These are phyloP conservation scores for Arachis hypogaea DNA, from an alignment of 306 rosid species.

Conservation along the genomic window DNA sequence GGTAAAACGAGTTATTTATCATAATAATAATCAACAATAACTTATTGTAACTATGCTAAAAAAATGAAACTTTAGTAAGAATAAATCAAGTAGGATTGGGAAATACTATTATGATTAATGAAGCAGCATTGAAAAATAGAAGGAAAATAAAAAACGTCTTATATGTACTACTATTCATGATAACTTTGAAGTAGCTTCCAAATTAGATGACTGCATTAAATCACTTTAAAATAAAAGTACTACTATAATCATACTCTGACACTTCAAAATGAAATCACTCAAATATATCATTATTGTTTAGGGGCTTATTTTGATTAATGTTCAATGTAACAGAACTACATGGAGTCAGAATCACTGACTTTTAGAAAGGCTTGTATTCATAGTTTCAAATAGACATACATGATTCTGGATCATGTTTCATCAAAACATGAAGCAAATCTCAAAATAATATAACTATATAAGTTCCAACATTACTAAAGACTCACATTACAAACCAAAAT, in stretches of 20 bases:
- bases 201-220: not conserved
- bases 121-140: not conserved
- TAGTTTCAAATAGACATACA: not conserved
- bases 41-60: not conserved
- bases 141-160: not conserved
- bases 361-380: not conserved
- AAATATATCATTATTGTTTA: no score
- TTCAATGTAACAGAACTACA: no score
- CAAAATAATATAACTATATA: not conserved
- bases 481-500: not conserved
- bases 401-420: not conserved
- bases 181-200: slow-evolving; percentile 1
- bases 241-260: no score
- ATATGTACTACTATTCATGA: not conserved
- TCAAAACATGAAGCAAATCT: not conserved
- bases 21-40: not conserved
- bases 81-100: not conserved
- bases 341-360: not conserved
- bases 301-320: no score
- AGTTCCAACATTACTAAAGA: not conserved
- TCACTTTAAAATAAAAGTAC: not conserved
- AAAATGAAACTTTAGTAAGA: not conserved
- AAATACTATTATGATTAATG: slow-evolving; percentile 18
- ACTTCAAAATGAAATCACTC: no score
- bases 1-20: slow-evolving; percentile 22